phyloP scores from a whole-genome alignment of 331 rosid genomes.

The Pyracantha coccinea region DNA sequence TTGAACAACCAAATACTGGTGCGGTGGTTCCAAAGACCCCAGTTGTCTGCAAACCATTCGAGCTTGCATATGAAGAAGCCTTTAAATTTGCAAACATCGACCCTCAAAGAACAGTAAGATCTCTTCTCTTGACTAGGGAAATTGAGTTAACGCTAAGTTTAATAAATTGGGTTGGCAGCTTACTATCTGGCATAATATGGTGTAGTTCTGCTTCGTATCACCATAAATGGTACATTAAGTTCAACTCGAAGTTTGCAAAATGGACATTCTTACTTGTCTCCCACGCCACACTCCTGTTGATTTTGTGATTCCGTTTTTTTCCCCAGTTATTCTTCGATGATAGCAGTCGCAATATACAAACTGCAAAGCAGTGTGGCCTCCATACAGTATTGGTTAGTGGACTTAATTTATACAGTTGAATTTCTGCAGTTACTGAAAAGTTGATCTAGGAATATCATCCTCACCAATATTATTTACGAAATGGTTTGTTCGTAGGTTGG shows the following conservation, averaged over 20 bases:
- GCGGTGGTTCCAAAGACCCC: slow-evolving; percentile 45
- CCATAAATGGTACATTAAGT: not conserved
- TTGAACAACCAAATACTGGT: slow-evolving; percentile 26
- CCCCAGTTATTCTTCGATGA: slow-evolving; percentile 78
- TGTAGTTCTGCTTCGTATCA: too few relatives aligned
- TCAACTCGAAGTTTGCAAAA: too few relatives aligned
- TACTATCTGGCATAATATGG: not conserved
- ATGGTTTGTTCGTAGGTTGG: slow-evolving; percentile 55
- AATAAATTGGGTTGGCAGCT: not conserved
- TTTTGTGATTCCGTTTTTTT: not conserved
- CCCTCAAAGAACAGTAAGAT: slow-evolving; percentile 65
- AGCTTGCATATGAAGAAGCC: slow-evolving; percentile 48
- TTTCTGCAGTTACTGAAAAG: not conserved
- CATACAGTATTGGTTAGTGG: slow-evolving; percentile 50
- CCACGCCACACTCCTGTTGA: not conserved
- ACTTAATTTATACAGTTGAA: not conserved
- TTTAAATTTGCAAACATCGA: slow-evolving; percentile 55
- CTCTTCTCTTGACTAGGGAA: not conserved
- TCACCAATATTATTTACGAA: not conserved
- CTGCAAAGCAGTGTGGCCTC: slow-evolving; percentile 57
- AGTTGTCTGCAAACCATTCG: slow-evolving; percentile 76
- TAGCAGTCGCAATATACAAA: slow-evolving; percentile 48
- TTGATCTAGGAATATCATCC: not conserved
- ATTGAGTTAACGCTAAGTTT: not conserved
- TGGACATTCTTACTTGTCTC: not conserved